These are phyloP conservation scores for Clavispora carvajalis DNA, from an alignment of 805 yeast species.

Conservation along the genomic window DNA sequence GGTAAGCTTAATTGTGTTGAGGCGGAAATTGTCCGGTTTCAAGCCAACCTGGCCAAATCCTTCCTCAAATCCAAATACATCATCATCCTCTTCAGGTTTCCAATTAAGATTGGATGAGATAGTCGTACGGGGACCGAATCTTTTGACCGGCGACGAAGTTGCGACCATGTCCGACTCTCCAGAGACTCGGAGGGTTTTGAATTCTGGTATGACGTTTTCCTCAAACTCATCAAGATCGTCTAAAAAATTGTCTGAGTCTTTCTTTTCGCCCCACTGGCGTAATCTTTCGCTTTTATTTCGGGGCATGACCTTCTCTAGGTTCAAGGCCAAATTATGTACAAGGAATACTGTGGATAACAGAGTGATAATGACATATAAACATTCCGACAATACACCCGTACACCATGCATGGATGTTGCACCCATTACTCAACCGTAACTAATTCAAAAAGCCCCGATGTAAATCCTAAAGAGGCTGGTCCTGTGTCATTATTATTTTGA, in stretches of 20 bases:
- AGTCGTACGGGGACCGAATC: background rate
- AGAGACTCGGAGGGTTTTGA: conserved; percentile 3
- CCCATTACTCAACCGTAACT: background rate
- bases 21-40: background rate
- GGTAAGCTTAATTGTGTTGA: background rate
- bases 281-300: conserved; percentile 6
- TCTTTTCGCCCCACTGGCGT: conserved; percentile 11
- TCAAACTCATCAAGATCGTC: conserved; percentile 6
- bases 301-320: conserved; percentile 1
- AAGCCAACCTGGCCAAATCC: background rate
- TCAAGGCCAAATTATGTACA: conserved; percentile 3
- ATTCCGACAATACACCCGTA: background rate
- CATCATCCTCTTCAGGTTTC: conserved; percentile 6
- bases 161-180: background rate
- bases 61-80: conserved; percentile 10
- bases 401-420: conserved; percentile 1
- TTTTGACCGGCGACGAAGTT: background rate
- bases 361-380: background rate
- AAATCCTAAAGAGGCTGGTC: conserved; percentile 16
- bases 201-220: background rate
- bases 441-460: background rate
- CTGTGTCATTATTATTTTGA: conserved; percentile 66
- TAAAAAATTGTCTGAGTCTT: conserved; percentile 4
- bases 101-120: conserved; percentile 3
- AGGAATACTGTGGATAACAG: background rate